A percentile compares a stretch with the other conserved stretches of the same genome.
These are phyloP conservation scores for Rubia tinctorum DNA, from an alignment of 305 asterid species.

Conservation along the genomic window DNA sequence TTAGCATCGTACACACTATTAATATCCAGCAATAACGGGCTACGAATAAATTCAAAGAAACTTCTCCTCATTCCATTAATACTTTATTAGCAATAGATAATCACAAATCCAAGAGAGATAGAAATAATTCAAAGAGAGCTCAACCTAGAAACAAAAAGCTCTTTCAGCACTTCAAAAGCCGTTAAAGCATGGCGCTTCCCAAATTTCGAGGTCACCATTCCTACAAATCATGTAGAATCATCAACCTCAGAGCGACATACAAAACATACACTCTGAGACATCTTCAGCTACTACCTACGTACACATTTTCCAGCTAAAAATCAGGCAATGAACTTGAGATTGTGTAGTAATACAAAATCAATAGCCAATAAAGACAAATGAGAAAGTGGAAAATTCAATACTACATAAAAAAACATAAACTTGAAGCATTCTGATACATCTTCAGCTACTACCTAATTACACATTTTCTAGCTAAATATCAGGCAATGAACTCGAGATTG, in stretches of 20 bases:
- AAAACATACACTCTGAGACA: too few species aligned
- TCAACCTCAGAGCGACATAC: neutral
- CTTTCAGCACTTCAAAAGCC: conserved; percentile 87
- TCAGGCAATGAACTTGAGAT: too few species aligned
- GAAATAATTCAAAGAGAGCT: conserved; percentile 13
- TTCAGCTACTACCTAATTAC: neutral
- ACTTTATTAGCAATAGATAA: neutral
- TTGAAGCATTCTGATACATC: neutral
- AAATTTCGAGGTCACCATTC: conserved; percentile 92
- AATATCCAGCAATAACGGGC: neutral
- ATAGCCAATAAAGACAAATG: too few species aligned
- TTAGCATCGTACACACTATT: neutral
- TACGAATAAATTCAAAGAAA: neutral
- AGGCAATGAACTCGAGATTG: too few species aligned
- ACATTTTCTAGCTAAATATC: neutral
- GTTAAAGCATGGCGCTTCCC: conserved; percentile 93
- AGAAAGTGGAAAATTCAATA: too few species aligned
- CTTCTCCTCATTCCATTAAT: neutral
- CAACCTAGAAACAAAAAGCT: conserved; percentile 67
- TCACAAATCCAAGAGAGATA: neutral
- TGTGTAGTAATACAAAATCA: too few species aligned
- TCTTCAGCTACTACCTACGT: too few species aligned
- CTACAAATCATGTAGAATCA: conserved; percentile 36
- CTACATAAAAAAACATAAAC: neutral
- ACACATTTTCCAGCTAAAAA: too few species aligned